Conservation (phyloP, 225 moss, liverwort and hornwort species). For the Sphagnum contortum region DNA sequence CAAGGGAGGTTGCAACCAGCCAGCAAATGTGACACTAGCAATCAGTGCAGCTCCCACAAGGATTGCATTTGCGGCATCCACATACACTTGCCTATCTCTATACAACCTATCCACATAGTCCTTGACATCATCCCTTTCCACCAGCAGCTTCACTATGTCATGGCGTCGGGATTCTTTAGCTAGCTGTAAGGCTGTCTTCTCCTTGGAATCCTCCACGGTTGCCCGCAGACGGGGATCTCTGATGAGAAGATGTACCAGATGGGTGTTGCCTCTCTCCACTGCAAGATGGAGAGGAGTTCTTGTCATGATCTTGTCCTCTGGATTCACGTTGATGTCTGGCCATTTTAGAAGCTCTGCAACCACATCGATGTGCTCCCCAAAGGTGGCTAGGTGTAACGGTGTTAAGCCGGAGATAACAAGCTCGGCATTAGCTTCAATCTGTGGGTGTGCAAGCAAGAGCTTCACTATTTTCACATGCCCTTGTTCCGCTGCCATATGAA, state of each 20-base stretch:
- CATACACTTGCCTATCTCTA: constrained; percentile 21
- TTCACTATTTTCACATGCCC: constrained; percentile 4
- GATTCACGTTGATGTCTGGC: constrained; percentile 25
- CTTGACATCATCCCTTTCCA: constrained; percentile 5
- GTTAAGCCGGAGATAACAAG: constrained; percentile 24
- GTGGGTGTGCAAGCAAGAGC: constrained; percentile 3
- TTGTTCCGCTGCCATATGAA: constrained; percentile 9
- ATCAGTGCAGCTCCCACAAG: constrained; percentile 33
- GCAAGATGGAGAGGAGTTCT: constrained; percentile 8
- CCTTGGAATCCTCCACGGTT: constrained; percentile 4
- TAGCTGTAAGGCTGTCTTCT: constrained; percentile 4
- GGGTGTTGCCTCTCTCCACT: constrained; percentile 3
- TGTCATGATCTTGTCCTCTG: constrained; percentile 16
- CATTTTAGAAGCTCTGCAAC: constrained; percentile 38
- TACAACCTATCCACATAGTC: constrained; percentile 10
- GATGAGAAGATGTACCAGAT: not conserved
- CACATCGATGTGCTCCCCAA: constrained; percentile 17
- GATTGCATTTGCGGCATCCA: constrained; percentile 27
- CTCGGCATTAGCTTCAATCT: constrained; percentile 3
- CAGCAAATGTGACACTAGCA: constrained; percentile 33
- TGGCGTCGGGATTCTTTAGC: constrained; percentile 3
- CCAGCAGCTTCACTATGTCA: not conserved
- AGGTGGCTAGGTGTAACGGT: constrained; percentile 32
- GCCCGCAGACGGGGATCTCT: constrained; percentile 2
- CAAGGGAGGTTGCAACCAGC: constrained; percentile 33